phyloP scores from a whole-genome alignment of 768 basidiomycete genomes.

The Amanita inopinata region DNA sequence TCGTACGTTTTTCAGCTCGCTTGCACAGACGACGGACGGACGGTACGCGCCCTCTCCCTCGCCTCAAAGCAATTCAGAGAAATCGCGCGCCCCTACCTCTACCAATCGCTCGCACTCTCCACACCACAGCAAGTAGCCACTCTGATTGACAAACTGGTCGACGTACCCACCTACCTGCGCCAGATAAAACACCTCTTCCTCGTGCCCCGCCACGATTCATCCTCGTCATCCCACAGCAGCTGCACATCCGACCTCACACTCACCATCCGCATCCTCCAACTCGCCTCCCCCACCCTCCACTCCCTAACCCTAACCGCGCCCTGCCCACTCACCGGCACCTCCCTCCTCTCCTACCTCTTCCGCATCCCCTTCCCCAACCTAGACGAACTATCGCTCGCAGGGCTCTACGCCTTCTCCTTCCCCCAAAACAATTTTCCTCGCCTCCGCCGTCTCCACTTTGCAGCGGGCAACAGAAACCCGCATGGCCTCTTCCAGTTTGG shows the following conservation, averaged over 20 bases:
- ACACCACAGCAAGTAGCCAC: conserved; percentile 19
- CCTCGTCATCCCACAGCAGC: neutral
- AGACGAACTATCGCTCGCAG: conserved; percentile 31
- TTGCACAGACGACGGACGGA: conserved; percentile 29
- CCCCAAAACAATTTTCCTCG: conserved; percentile 24
- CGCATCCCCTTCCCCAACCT: conserved; percentile 31
- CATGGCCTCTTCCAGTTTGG: conserved; percentile 33
- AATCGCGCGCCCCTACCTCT: conserved; percentile 28
- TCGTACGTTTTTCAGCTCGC: conserved; percentile 33
- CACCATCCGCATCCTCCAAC: conserved; percentile 24
- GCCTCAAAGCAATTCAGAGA: conserved; percentile 32
- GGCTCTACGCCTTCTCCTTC: conserved; percentile 41
- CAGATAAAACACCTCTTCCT: conserved; percentile 36
- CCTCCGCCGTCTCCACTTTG: conserved; percentile 32
- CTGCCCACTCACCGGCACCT: conserved; percentile 25
- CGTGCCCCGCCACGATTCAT: conserved; percentile 17
- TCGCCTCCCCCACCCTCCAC: conserved; percentile 31
- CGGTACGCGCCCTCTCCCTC: conserved; percentile 25
- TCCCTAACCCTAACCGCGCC: conserved; percentile 28
- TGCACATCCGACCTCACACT: conserved; percentile 4
- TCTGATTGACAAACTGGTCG: conserved; percentile 22
- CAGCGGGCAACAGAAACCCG: conserved; percentile 38
- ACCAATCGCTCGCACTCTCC: conserved; percentile 27
- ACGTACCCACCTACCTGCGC: conserved; percentile 25
- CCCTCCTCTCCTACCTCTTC: conserved; percentile 33